Evolutionary conservation across 2,329 filamentous ascomycete genomes (phyloP), one percentile per base, ranked within the genome.

Genomic region (Fusarium goolgardi): DNA sequence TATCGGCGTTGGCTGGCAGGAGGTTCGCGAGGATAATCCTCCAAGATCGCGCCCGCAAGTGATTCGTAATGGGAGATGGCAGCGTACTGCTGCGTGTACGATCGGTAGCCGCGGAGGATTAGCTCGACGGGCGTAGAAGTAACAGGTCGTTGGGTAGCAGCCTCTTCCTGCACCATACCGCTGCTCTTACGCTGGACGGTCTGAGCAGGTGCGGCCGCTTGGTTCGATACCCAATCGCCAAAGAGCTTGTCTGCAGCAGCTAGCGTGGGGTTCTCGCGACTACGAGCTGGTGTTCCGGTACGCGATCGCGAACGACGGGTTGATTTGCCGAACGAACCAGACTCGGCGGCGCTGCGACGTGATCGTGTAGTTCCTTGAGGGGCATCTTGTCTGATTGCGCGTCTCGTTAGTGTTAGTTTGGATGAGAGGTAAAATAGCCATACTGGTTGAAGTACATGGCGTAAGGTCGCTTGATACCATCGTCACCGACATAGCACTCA

Each of bases 11-110:
- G 86, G 65, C 89, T 85, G 57, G 88, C 84, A 4, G 92, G 91
- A n/a, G 95, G 91, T 67, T 92, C 90, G 65, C 95, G 90, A 11
- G 94, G 89, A 79, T 98, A 98, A 80, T 97, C 94, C 81, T 98
- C 95, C 79, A 94, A 94, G 76, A 97, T 93, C 66, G 88, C 82
- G 27, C 94, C 94, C 9, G 92, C 95, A 41, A 97, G 89, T 63
- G 90, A 87, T 81, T 97, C 95, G 81, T 91, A 98, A 80, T 93
- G 92, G 71, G 91, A 89, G 72, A 98, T 90, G 34, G 94, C 94
- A 29, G 94, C 93, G 86, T 96, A 97, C 82, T 93, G 85, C 79
- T 90, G 81, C 78, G 88, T 78, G 2, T 83, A 77, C 18, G 85
- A 86, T 56, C 84, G 82, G 79, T 94, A 97, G 31, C 95, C 95